Percentiles rank a stretch among this genome's conserved stretches.
Evolutionary conservation across 805 yeast species (phyloP).

Genomic region (Metschnikowia lunata): DNA sequence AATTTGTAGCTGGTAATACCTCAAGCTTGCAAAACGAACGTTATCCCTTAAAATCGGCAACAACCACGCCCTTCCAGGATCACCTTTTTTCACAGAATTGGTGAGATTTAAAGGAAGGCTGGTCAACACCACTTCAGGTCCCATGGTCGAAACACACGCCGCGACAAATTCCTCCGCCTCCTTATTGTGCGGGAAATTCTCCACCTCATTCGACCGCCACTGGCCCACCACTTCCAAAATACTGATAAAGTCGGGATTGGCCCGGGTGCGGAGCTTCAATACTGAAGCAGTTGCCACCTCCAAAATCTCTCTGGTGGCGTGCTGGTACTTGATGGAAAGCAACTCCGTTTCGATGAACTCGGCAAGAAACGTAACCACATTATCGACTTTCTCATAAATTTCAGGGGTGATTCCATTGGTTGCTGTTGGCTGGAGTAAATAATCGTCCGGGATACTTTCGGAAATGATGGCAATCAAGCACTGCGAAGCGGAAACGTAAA

Average conservation of each 20-base stretch:
- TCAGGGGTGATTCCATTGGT: slow-evolving; percentile 40
- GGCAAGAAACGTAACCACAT: slow-evolving; percentile 47
- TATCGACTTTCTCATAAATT: slow-evolving; percentile 53
- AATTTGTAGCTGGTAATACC: slow-evolving; percentile 57
- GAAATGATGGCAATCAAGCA: slow-evolving; percentile 77
- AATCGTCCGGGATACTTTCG: slow-evolving; percentile 59
- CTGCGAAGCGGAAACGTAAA: slow-evolving; percentile 76
- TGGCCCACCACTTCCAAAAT: slow-evolving; percentile 73
- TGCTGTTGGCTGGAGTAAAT: slow-evolving; percentile 49
- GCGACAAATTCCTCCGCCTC: slow-evolving; percentile 81
- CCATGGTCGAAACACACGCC: slow-evolving; percentile 72
- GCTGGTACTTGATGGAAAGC: slow-evolving; percentile 68
- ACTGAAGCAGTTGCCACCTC: slow-evolving; percentile 62
- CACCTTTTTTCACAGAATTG: slow-evolving; percentile 37
- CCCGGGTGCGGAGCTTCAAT: slow-evolving; percentile 56
- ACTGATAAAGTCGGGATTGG: slow-evolving; percentile 66
- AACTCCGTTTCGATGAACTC: slow-evolving; percentile 52
- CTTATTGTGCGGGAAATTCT: slow-evolving; percentile 59
- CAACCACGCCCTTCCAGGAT: slow-evolving; percentile 91
- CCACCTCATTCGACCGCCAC: slow-evolving; percentile 77
- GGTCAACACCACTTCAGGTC: slow-evolving; percentile 78
- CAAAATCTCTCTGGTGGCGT: slow-evolving; percentile 70
- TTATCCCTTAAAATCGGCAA: slow-evolving; percentile 87
- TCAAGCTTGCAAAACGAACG: slow-evolving; percentile 64
- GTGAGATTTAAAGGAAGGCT: slow-evolving; percentile 76